A percentile compares a stretch with the other conserved stretches of the same genome.
Conservation (phyloP, 2,329 filamentous ascomycete species). For the Aaosphaeria arxii region DNA sequence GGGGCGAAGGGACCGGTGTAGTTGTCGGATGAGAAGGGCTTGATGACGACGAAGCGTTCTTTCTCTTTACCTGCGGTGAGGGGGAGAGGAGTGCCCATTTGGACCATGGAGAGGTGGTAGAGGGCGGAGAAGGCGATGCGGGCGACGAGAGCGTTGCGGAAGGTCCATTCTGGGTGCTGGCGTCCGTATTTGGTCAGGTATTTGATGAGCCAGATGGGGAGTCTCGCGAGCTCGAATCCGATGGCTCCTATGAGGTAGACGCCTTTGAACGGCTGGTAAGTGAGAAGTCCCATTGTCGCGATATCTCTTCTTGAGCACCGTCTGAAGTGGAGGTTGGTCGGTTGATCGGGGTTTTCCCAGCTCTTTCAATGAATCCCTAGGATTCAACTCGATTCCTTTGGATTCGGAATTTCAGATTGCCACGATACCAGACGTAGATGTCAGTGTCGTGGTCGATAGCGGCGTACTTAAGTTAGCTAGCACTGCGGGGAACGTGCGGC, state of each 20-base stretch:
- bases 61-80: conserved; percentile 38
- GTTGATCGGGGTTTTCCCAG: too few relatives aligned
- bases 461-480: too few relatives aligned
- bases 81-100: conserved; percentile 25
- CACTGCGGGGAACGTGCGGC: too few relatives aligned
- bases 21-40: conserved; percentile 11
- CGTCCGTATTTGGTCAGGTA: conserved; percentile 36
- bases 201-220: conserved; percentile 41
- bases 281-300: conserved; percentile 16
- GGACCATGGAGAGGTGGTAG: conserved; percentile 28
- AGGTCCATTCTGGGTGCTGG: conserved; percentile 39
- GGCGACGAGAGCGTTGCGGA: conserved; percentile 36
- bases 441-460: too few relatives aligned
- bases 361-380: too few relatives aligned
- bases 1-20: conserved; percentile 30
- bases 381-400: too few relatives aligned
- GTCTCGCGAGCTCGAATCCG: conserved; percentile 28
- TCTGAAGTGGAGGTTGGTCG: background rate
- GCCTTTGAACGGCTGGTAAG: conserved; percentile 40
- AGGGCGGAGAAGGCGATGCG: conserved; percentile 32
- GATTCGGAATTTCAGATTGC: too few relatives aligned
- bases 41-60: conserved; percentile 36
- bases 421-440: too few relatives aligned
- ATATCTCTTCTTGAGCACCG: background rate
- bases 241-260: conserved; percentile 38